Evolutionary conservation across 768 basidiomycete genomes (phyloP), one percentile per base, ranked within the genome.

Genomic region (Suillus americanus): DNA sequence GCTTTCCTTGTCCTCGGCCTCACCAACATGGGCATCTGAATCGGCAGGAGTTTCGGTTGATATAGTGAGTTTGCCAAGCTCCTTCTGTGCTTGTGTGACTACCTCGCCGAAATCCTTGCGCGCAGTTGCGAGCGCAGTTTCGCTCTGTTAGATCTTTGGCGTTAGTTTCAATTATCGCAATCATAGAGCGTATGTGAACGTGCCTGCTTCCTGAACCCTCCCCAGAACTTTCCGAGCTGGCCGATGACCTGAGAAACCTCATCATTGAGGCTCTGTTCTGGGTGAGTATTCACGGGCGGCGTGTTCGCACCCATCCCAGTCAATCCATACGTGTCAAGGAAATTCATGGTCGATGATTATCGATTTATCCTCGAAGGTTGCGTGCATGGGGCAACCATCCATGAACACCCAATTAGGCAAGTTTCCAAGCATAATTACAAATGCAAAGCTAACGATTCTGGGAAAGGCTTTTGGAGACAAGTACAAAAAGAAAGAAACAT

Each of bases 171-270:
- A 51, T 33, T 23, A 18, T 18, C 54, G 45, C n/a, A 10, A 37
- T 57, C 25, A 33, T 35, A 28, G 41, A 57, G 51, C n/a, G 5
- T 57, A 41, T 41, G 25, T 41, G 28, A 59, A 71, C 86, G 67
- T 69, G 88, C 94, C 88, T 95, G 94, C 75, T 90, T 92, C 80
- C 88, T 86, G 72, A 96, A 91, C 37, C 93, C 91, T 53, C 94
- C 94, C 95, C 95, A 97, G 73, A 95, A 89, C 60, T 89, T 82
- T 35, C 89, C 88, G 14, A 97, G 80, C 71, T 93, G 90, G n/a
- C 92, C 92, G 48, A 96, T 86, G 28, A 95, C 95, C 71, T 97
- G 90, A 2, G 84, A 84, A 16, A 97, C 92, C 75, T 97, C 95
- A 71, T 96, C 90, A 71, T 96, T 89, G 51, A 97, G 78, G 63